Evolutionary conservation across 176 grass and related monocot genomes (phyloP).

Genomic region (maize (Zea mays)): Zm-B73-REFERENCE-NAM-5.0 NC_050102.1:179332001-179332500

Average conservation of each 20-base stretch:
- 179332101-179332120: background rate
- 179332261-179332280: background rate
- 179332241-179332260: background rate
- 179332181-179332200: background rate
- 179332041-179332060: background rate
- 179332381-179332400: background rate
- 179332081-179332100: background rate
- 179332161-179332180: background rate
- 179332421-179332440: background rate
- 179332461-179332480: conserved; percentile 8
- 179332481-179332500: background rate
- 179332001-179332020: background rate
- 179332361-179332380: background rate
- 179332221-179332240: background rate
- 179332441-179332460: background rate
- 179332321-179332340: background rate
- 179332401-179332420: background rate
- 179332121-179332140: background rate
- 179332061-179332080: background rate
- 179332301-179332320: background rate
- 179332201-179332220: background rate
- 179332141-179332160: background rate
- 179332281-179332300: background rate
- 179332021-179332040: background rate
- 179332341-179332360: background rate